Evolutionary conservation across 306 rosid genomes (phyloP).

Genomic region (Astragalus glycyphyllos): DNA sequence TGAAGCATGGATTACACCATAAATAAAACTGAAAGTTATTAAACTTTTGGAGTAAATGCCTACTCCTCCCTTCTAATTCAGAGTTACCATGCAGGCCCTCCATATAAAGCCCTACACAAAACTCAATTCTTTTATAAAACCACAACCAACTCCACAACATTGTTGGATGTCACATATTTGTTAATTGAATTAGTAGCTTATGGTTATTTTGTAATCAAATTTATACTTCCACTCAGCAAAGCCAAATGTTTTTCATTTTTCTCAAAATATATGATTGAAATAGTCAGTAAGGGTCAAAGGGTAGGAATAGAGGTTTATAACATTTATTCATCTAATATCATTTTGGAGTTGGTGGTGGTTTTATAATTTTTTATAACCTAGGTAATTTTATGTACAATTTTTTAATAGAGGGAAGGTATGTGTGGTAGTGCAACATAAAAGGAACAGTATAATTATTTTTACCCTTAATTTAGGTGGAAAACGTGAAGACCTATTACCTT

Average conservation of each 20-base stretch:
- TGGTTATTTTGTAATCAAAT: conserved; percentile 12
- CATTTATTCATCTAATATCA: conserved; percentile 9
- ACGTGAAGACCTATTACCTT: conserved; percentile 60
- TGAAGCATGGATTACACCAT: conserved; percentile 35
- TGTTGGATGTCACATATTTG: neutral
- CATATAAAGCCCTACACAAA: conserved; percentile 17
- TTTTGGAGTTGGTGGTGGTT: conserved; percentile 23
- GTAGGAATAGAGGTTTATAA: conserved; percentile 28
- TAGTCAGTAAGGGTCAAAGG: conserved; percentile 28
- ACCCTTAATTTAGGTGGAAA: conserved; percentile 21
- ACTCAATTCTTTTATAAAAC: neutral
- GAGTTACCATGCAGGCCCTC: conserved; percentile 1
- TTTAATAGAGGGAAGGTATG: conserved; percentile 11
- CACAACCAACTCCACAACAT: conserved; percentile 1
- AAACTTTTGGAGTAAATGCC: conserved; percentile 7
- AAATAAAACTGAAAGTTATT: conserved; percentile 20
- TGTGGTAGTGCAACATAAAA: conserved; percentile 16
- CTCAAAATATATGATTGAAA: conserved; percentile 28
- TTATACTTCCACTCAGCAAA: conserved; percentile 8
- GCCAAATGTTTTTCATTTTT: conserved; percentile 33
- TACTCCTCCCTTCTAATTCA: neutral
- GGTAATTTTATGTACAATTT: conserved; percentile 17
- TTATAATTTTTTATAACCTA: neutral
- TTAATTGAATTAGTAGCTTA: conserved; percentile 8
- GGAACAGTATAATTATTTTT: neutral